Conservation (phyloP, 2,329 filamentous ascomycete genomes). For the Colletotrichum cordylinicola region DNA sequence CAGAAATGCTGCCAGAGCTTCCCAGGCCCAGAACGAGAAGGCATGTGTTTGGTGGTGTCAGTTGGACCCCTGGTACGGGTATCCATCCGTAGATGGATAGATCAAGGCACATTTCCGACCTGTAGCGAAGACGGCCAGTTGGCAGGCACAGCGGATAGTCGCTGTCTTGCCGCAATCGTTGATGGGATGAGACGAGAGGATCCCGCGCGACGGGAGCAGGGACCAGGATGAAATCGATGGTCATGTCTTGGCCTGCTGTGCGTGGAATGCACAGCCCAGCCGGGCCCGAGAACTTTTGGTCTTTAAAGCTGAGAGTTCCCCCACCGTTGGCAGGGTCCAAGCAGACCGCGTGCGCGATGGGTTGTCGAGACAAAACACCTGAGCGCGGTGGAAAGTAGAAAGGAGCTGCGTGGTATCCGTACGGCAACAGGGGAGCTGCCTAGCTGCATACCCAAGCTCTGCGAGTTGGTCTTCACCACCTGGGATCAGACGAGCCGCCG, state of each 20-base stretch:
- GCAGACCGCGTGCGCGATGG: not conserved
- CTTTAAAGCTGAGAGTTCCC: not conserved
- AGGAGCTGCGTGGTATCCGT: not conserved
- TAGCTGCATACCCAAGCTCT: not conserved
- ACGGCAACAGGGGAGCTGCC: not conserved
- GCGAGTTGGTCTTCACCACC: not conserved
- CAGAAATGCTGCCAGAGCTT: not conserved
- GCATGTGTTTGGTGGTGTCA: not conserved
- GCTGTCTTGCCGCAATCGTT: not conserved
- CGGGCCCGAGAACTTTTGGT: not conserved
- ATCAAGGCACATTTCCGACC: not conserved
- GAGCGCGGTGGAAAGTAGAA: not conserved
- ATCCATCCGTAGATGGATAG: not conserved
- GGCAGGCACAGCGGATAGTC: not conserved
- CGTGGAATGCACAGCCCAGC: slow-evolving; percentile 6
- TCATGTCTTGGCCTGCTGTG: not conserved
- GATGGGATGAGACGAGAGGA: not conserved
- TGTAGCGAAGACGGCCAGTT: not conserved
- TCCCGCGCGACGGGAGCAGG: not conserved
- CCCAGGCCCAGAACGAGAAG: not conserved
- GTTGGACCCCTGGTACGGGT: not conserved
- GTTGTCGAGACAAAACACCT: not conserved
- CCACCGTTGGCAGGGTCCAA: not conserved
- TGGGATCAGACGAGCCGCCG: not conserved
- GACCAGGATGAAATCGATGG: not conserved